Percentiles rank a stretch among this genome's conserved stretches.
These are phyloP conservation scores for Aspergillus japonicus DNA, from an alignment of 2,329 filamentous ascomycete genomes.

Conservation along the genomic window DNA sequence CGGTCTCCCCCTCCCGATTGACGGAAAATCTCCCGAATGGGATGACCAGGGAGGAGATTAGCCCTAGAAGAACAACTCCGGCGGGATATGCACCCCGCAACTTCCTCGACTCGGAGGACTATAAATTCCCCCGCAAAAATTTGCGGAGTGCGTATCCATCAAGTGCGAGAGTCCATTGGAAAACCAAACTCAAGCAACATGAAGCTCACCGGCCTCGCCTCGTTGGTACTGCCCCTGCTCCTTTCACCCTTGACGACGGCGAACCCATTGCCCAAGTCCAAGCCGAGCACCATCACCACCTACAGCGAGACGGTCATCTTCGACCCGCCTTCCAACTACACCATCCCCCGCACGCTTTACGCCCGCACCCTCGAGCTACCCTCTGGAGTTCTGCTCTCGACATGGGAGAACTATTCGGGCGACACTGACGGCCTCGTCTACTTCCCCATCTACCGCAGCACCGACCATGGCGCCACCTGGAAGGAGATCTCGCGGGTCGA, in stretches of 20 bases:
- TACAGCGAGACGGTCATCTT: constrained; percentile 42
- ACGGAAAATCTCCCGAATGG: background rate
- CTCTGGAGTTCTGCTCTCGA: constrained; percentile 49
- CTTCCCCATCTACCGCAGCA: constrained; percentile 53
- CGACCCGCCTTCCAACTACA: constrained; percentile 46
- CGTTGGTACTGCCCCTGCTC: background rate
- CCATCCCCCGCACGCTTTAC: constrained; percentile 51
- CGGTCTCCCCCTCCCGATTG: background rate
- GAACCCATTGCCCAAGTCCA: background rate
- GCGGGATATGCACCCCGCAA: constrained; percentile 1
- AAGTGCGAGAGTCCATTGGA: background rate
- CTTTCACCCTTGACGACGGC: background rate
- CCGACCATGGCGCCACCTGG: constrained; percentile 61
- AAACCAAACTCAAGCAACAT: background rate
- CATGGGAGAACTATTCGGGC: constrained; percentile 56
- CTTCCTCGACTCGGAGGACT: background rate
- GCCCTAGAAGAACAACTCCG: background rate
- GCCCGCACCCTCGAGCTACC: constrained; percentile 50
- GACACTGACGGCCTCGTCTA: constrained; percentile 53
- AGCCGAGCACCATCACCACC: constrained; percentile 15
- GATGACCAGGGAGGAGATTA: background rate
- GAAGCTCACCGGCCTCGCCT: background rate
- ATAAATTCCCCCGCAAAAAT: background rate
- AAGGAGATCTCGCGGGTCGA: constrained; percentile 61
- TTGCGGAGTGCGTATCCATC: background rate